Percentiles rank a stretch among this genome's conserved stretches.
phyloP scores from a whole-genome alignment of 768 basidiomycete species.

The Mycena rosella region DNA sequence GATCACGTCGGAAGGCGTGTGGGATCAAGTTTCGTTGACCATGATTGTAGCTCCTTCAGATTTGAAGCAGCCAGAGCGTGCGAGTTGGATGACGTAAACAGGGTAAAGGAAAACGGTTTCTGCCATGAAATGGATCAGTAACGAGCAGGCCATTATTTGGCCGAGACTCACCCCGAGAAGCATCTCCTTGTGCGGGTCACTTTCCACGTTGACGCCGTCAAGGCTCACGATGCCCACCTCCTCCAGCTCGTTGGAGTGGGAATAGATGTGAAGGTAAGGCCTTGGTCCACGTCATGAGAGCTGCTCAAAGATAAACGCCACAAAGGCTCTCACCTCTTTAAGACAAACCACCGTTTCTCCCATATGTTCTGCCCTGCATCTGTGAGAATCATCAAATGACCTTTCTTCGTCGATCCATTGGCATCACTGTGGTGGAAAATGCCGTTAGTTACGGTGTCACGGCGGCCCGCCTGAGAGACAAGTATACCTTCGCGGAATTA shows the following conservation, averaged over 20 bases:
- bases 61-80: conserved; percentile 89
- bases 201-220: conserved; percentile 85
- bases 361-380: conserved; percentile 87
- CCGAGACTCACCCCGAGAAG: conserved; percentile 80
- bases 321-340: conserved; percentile 72
- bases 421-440: conserved; percentile 64
- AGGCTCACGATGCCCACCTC: conserved; percentile 89
- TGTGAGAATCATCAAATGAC: conserved; percentile 81
- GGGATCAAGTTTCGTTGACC: conserved; percentile 89
- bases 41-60: conserved; percentile 85
- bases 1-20: conserved; percentile 68
- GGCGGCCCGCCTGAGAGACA: conserved; percentile 19
- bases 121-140: conserved; percentile 48
- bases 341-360: conserved; percentile 89
- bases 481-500: conserved; percentile 78
- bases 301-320: neutral
- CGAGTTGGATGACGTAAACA: conserved; percentile 93
- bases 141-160: neutral
- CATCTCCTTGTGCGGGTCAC: conserved; percentile 88
- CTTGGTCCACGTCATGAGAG: conserved; percentile 53
- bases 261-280: conserved; percentile 91
- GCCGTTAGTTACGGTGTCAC: conserved; percentile 11
- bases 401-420: conserved; percentile 81
- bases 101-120: conserved; percentile 90
- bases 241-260: conserved; percentile 86